Conservation (phyloP, 345 rosid species). For the Raphanus sativus region DNA sequence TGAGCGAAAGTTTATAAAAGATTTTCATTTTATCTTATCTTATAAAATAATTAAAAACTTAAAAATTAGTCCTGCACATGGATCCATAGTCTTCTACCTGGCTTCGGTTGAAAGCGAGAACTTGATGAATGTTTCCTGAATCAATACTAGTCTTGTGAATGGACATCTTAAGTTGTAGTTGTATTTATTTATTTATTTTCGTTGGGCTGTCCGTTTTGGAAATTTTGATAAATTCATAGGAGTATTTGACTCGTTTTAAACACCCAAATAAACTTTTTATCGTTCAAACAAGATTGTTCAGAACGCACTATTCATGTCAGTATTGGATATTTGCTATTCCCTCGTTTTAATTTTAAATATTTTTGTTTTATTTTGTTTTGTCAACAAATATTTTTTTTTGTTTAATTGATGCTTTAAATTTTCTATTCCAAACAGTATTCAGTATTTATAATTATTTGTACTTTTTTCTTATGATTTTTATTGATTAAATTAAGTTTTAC, state of each 20-base stretch:
- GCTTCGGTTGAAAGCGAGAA: background rate
- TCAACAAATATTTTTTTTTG: too few relatives aligned
- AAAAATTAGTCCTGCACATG: background rate
- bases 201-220: background rate
- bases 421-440: too few relatives aligned
- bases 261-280: background rate
- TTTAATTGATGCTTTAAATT: too few relatives aligned
- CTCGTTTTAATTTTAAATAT: background rate
- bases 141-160: background rate
- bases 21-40: background rate
- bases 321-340: background rate
- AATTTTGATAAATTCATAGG: background rate
- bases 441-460: too few relatives aligned
- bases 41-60: background rate
- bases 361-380: too few relatives aligned
- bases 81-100: background rate
- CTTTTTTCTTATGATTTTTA: too few relatives aligned
- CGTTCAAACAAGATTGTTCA: background rate
- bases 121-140: background rate
- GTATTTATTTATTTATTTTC: background rate
- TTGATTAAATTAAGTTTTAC: too few relatives aligned
- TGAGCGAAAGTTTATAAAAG: too few relatives aligned
- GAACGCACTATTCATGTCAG: background rate
- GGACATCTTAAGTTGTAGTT: background rate
- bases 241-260: background rate